Base-by-base conservation (phyloP, 345 rosid species). In the Citrus mangshanensis region DNA sequence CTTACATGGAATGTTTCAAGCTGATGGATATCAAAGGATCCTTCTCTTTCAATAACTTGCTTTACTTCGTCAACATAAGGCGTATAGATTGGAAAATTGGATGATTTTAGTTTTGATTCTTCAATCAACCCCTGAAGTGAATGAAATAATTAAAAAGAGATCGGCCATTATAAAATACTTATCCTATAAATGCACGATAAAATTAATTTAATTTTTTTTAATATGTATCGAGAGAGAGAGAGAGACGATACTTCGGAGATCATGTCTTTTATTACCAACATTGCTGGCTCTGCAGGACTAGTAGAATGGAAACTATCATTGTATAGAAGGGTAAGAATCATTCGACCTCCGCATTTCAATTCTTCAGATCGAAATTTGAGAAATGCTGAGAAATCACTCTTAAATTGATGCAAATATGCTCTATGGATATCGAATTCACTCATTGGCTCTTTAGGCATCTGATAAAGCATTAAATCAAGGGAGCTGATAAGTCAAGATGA, bases 351-450 rank as follows among this genome's bases (percentile, higher is more conserved):
- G 10, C 68, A 14, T 4, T 40, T 49, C 34, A 81, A 28, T 40
- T 81, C 78, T 73, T 38, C 68, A 1, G 78, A 65, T 0, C 80
- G 78, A 2, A 5, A 59, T n/a, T 1, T 72, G 14, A 81, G 73
- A 64, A 81, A 81, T 77, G 42, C 12, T 3, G 78, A 34, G 63
- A 81, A 77, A 32, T 81, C 75, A 1, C 30, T 71, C 21, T 64
- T 32, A 30, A 72, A 81, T 56, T 77, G 84, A 40, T 66, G 42
- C 40, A 38, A 72, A 5, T 81, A 81, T 5, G 27, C 64, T 60
- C 67, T 24, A 7, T 66, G 77, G 2, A 81, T 69, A 55, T 38
- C 65, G 1, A n/a, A 6, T 66, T 64, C 78, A 18, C 46, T 64
- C 5, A 38, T 30, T 2, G 66, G 35, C 14, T 68, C 75, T 22